phyloP scores from a whole-genome alignment of 805 yeast species.

The Ogataea saltuana region DNA sequence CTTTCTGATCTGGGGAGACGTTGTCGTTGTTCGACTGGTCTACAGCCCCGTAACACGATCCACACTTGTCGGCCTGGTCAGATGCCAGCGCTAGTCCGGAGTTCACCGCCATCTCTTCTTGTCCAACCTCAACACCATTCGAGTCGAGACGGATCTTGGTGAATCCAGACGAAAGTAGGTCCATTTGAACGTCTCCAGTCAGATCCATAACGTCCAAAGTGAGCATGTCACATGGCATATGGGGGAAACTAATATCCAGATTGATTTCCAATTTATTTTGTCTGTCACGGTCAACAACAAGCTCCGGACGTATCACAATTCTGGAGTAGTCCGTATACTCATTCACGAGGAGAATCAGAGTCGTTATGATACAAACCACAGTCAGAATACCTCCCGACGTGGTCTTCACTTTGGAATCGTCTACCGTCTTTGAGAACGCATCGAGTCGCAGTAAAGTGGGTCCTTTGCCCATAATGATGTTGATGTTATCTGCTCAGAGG shows the following conservation, averaged over 20 bases:
- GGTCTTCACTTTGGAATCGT: slow-evolving; percentile 87
- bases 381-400: slow-evolving; percentile 90
- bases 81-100: slow-evolving; percentile 27
- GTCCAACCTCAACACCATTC: slow-evolving; percentile 48
- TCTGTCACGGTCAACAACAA: slow-evolving; percentile 84
- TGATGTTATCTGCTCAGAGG: neutral
- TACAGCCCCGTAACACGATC: slow-evolving; percentile 85
- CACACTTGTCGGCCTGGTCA: slow-evolving; percentile 58
- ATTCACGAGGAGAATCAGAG: slow-evolving; percentile 60
- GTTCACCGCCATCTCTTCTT: slow-evolving; percentile 45
- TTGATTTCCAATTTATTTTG: slow-evolving; percentile 74
- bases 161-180: slow-evolving; percentile 70
- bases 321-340: slow-evolving; percentile 77
- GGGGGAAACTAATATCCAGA: slow-evolving; percentile 79
- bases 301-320: slow-evolving; percentile 72
- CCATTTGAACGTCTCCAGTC: slow-evolving; percentile 80
- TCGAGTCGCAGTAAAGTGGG: slow-evolving; percentile 61
- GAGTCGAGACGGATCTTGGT: slow-evolving; percentile 62
- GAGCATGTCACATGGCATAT: slow-evolving; percentile 80
- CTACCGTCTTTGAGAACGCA: slow-evolving; percentile 93
- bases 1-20: slow-evolving; percentile 40
- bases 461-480: slow-evolving; percentile 30
- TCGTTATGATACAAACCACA: slow-evolving; percentile 60
- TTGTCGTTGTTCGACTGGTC: slow-evolving; percentile 54
- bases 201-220: slow-evolving; percentile 87